Evolutionary conservation across 805 yeast species (phyloP), one percentile per base, ranked within the genome.

Genomic region (Kodamaea sagamina): DNA sequence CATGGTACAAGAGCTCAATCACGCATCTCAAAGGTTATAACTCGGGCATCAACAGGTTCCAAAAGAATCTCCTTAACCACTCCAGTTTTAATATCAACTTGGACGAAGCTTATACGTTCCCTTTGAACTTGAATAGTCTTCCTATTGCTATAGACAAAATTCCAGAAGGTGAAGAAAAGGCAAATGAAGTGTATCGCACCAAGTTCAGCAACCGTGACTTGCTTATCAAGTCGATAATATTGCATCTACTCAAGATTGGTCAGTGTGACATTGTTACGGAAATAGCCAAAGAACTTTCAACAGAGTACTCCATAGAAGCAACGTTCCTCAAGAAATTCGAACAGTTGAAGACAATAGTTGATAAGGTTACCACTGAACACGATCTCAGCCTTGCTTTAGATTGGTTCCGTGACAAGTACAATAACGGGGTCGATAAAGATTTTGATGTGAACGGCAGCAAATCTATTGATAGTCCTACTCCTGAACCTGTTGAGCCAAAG

Each of bases 21-120:
- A 39, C 46, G 6, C 34, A 47, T 24, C 52, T 71, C 17, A 71
- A 71, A 47, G 34, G 52, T 10, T 70, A 69, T 50, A 70, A 71
- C 48, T 49, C 67, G 3, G 62, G 60, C 24, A 58, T 59, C 26
- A 60, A 63, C 49, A 58, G 50, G 53, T 67, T 69, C 39, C 63
- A 39, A 48, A 69, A 69, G 54, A 62, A 60, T 40, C 46, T 66
- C 7, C 48, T 63, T 6, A 53, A 51, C 42, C 59, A 59, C 47
- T 40, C 63, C n/a, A 55, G 54, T 38, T 66, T 53, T 41, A 43
- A 42, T 25, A 49, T 67, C 25, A 64, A 64, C 42, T 49, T 71
- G 25, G 75, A 70, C 50, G 72, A 65, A 13, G 73, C 75, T 6
- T 70, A 71, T 48, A 59, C 67, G 1, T 71, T 62, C 43, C 72